Conservation (phyloP, 2,329 filamentous ascomycete genomes). For the Pseudocercospora fuligena region DNA sequence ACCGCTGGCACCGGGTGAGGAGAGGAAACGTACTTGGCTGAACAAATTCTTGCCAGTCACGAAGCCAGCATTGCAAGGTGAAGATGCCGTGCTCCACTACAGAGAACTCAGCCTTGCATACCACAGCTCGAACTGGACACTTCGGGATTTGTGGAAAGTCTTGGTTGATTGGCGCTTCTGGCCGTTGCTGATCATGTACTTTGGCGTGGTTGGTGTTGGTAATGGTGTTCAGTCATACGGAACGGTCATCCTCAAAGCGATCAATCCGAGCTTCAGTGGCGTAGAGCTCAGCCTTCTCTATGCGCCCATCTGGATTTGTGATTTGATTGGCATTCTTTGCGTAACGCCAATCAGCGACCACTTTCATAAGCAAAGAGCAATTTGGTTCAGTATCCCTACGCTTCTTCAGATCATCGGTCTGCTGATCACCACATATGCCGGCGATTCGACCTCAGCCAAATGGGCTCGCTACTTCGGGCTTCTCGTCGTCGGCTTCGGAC, state of each 20-base stretch:
- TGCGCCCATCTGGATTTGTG: conserved; percentile 85
- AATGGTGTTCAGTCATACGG: conserved; percentile 89
- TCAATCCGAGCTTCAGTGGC: conserved; percentile 72
- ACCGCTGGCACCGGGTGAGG: conserved; percentile 73
- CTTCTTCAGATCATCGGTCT: conserved; percentile 82
- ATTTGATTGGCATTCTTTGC: conserved; percentile 83
- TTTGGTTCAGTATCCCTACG: conserved; percentile 79
- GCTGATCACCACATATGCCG: conserved; percentile 78
- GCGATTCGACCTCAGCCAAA: conserved; percentile 57
- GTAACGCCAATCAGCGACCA: conserved; percentile 85
- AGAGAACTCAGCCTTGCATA: conserved; percentile 81
- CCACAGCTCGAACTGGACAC: conserved; percentile 72
- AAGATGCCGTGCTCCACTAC: conserved; percentile 82
- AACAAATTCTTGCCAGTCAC: conserved; percentile 70
- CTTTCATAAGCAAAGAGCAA: conserved; percentile 77
- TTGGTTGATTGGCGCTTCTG: conserved; percentile 86
- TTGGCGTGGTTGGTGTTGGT: conserved; percentile 89
- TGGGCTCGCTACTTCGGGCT: conserved; percentile 89
- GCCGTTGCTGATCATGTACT: conserved; percentile 89
- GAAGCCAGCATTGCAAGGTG: conserved; percentile 72
- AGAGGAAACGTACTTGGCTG: conserved; percentile 56
- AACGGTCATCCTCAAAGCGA: conserved; percentile 81
- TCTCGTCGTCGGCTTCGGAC: conserved; percentile 86
- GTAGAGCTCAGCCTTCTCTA: conserved; percentile 81
- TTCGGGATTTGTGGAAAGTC: conserved; percentile 71